phyloP scores from a whole-genome alignment of 805 yeast species.

The Zygosaccharomyces bisporus region DNA sequence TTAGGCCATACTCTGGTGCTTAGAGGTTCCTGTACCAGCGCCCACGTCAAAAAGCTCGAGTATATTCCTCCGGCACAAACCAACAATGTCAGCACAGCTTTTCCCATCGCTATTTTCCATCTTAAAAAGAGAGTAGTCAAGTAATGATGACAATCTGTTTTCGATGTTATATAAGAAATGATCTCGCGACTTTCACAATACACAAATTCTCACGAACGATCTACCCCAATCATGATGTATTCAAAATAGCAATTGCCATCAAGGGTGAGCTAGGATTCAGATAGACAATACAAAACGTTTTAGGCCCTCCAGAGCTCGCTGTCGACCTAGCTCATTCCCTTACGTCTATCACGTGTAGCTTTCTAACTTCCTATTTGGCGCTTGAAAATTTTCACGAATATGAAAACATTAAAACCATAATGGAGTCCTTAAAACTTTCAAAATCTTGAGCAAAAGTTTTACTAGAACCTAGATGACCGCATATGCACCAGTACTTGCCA shows the following conservation, averaged over 20 bases:
- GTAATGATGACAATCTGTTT: background rate
- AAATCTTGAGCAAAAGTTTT: background rate
- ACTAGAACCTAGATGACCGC: slow-evolving; percentile 16
- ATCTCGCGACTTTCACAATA: background rate
- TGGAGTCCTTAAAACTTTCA: background rate
- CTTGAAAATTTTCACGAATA: background rate
- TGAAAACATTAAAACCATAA: background rate
- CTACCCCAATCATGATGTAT: too few relatives aligned
- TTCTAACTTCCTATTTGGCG: background rate
- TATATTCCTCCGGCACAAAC: slow-evolving; percentile 64
- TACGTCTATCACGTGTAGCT: background rate
- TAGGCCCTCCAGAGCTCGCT: background rate
- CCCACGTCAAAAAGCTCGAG: slow-evolving; percentile 86
- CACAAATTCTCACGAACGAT: background rate
- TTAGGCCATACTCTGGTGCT: slow-evolving; percentile 69
- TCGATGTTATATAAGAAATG: background rate
- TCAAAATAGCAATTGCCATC: too few relatives aligned
- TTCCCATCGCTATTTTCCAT: slow-evolving; percentile 6
- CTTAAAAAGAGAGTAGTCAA: background rate
- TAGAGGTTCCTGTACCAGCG: slow-evolving; percentile 84
- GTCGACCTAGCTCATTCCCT: background rate
- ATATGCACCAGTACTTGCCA: slow-evolving; percentile 36
- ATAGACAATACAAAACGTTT: too few relatives aligned
- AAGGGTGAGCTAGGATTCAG: too few relatives aligned
- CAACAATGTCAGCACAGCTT: slow-evolving; percentile 18